Base-by-base conservation (phyloP, 345 rosid genomes). In the Salix viminalis region DNA sequence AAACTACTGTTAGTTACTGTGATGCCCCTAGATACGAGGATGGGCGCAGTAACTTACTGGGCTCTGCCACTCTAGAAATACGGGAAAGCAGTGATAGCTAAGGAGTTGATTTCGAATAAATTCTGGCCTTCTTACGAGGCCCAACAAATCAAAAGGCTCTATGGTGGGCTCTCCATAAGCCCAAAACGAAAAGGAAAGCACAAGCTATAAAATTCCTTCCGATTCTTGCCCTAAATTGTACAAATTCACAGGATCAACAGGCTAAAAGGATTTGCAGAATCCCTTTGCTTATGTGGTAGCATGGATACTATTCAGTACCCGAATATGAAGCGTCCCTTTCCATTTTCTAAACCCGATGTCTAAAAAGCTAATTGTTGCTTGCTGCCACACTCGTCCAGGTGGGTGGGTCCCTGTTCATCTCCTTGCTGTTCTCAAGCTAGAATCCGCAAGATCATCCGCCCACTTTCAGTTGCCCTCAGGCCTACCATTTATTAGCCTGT, bases 341-440 rank as follows among this genome's bases (percentile, higher is more conserved):
- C 39, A 19, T 7, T 65, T 65, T 66, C 26, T 65, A 52, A 8
- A 39, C 71, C 80, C 80, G 28, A 72, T 72, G n/a, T 32, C 56
- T 15, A 67, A 56, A 69, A 74, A 65, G 30, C 10, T 41, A 52
- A 36, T 9, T 50, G 75, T 64, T 71, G 80, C 75, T 77, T 71
- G 75, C 71, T 70, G 80, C 75, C 70, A 70, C 5, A 13, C 24
- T 36, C 18, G 66, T 76, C 8, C 73, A 56, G 39, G 34, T 6
- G 13, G 70, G 70, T 62, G 71, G 80, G 76, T 71, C 80, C 71
- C 56, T 65, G 80, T 65, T 77, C 75, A 71, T 46, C 75, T 24
- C 1, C 75, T 44, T 15, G 9, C 16, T 7, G 37, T 37, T 24
- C 42, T 15, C 70, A 19, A 42, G 42, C 34, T n/a, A 42, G 0